Base-by-base conservation (phyloP, 768 basidiomycete genomes). In the Kwoniella dejecticola region DNA sequence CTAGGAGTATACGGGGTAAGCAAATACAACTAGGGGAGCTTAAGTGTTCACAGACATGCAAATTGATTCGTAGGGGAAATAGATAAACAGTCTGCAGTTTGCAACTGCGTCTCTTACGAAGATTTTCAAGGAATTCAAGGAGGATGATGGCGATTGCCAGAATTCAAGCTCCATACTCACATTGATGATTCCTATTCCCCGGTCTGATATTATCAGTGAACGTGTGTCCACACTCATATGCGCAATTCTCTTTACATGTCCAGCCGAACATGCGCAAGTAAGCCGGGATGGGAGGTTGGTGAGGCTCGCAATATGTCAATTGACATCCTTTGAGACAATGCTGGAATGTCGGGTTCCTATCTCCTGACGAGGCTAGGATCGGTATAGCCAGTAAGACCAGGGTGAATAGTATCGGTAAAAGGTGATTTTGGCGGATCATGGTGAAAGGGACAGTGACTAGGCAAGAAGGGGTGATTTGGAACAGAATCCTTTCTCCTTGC, bases 191-290 rank as follows among this genome's bases (percentile, higher is more conserved):
- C 33, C 59, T 44, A 15, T 61, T 41, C 11, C 65, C 68, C 8
- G 61, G 47, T 29, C 62, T 53, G 31, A 85, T 85, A 7, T 79
- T 71, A 63, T 85, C 83, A 4, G 90, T 91, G 36, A 90, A 82
- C 48, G 82, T 79, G 72, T 93, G 91, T 85, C 89, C 91, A 80
- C 96, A 99, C 3, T 74, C 77, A 75, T 99, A 99, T 76, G 86
- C 86, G 83, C 95, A 99, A 75, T 96, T 84, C 64, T 90, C 91
- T 10, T 76, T 72, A 80, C 93, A 96, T 30, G 89, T 85, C 94
- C 94, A 98, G n/a, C 85, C 81, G 26, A 89, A 88, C 60, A 89
- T 70, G 29, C 84, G 82, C 31, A 90, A 82, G 30, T 83, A 76
- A n/a, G 86, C 67, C 2, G 88, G 79, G 27, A 86, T 79, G 6